Evolutionary conservation across 371 early-diverging fungal genomes (phyloP), one percentile per base, ranked within the genome.

Genomic region (Circinella umbellata): DNA sequence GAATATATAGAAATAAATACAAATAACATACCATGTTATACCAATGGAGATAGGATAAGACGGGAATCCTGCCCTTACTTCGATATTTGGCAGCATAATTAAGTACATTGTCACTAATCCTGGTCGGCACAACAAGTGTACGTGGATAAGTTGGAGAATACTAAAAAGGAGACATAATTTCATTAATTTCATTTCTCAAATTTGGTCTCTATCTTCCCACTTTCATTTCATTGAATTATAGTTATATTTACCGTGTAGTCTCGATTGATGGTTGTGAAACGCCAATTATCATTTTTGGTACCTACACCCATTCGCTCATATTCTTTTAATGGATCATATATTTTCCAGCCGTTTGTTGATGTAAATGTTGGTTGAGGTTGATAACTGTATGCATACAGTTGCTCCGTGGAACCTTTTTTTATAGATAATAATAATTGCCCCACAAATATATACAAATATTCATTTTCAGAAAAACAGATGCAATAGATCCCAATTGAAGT

Each of bases 71-170:
- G 5, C 85, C 86, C 78, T 96, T 96, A 80, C 95, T 95, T 69
- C 99, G 88, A 72, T 96, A 96, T 78, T 92, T 93, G 17, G 90
- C 93, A 14, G 97, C 97, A 78, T 98, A 92, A 42, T 88, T 90
- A 64, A 99, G 75, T 10, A 93, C 93, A 47, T 90, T 91, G 78
- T 99, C 99, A 73, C 94, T 95, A 64, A 98, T 95, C 69, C 88
- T 91, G 7, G 84, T 66, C 4, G 99, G 99, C 7, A 98, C 97
- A 0, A 89, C 95, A 42, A 99, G 77, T 1, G 87, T 71, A 3
- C 86, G 74, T 15, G 99, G 98, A 74, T 98, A 98, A 4, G 99
- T 97, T 4, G 93, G 87, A 66, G 93, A 95, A 73, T 96, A 89
- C 91, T 90, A 68, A 34, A 2, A 27, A 27, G 27, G 27, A 27